Conservation (phyloP, 2,329 filamentous ascomycete species). For the Basipetospora chlamydospora region DNA sequence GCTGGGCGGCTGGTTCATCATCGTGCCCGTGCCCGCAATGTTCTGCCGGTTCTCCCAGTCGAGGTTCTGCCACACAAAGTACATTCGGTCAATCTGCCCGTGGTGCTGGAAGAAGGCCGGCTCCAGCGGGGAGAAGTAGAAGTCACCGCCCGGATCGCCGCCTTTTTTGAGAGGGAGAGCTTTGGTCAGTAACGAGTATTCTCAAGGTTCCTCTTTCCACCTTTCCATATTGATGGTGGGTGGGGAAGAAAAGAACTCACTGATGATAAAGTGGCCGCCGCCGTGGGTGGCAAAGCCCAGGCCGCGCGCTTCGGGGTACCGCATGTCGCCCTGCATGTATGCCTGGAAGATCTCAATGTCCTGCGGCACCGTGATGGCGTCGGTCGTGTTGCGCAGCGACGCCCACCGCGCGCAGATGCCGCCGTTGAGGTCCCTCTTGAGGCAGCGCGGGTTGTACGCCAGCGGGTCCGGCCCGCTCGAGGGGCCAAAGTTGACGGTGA, state of each 20-base stretch:
- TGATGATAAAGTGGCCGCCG: slow-evolving; percentile 25
- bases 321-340: slow-evolving; percentile 20
- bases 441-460: slow-evolving; percentile 26
- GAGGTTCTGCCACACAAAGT: slow-evolving; percentile 34
- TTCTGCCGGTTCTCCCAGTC: slow-evolving; percentile 22
- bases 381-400: slow-evolving; percentile 17
- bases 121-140: slow-evolving; percentile 23
- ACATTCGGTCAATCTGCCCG: slow-evolving; percentile 27
- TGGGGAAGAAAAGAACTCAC: slow-evolving; percentile 13
- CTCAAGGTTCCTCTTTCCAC: no score
- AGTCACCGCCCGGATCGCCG: slow-evolving; percentile 13
- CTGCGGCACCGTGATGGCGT: slow-evolving; percentile 18
- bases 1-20: slow-evolving; percentile 24
- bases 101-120: slow-evolving; percentile 21
- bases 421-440: slow-evolving; percentile 22
- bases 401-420: slow-evolving; percentile 15
- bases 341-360: slow-evolving; percentile 22
- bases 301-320: slow-evolving; percentile 8
- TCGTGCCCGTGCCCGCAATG: slow-evolving; percentile 25
- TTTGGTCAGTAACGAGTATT: no score
- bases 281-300: slow-evolving; percentile 20
- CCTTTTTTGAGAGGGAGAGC: no score
- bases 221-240: background rate
- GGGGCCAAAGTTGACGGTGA: slow-evolving; percentile 20
- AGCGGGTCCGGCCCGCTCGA: slow-evolving; percentile 16